Evolutionary conservation across 192 early-diverging fungal species (phyloP).

Genomic region (Backusella circina): DNA sequence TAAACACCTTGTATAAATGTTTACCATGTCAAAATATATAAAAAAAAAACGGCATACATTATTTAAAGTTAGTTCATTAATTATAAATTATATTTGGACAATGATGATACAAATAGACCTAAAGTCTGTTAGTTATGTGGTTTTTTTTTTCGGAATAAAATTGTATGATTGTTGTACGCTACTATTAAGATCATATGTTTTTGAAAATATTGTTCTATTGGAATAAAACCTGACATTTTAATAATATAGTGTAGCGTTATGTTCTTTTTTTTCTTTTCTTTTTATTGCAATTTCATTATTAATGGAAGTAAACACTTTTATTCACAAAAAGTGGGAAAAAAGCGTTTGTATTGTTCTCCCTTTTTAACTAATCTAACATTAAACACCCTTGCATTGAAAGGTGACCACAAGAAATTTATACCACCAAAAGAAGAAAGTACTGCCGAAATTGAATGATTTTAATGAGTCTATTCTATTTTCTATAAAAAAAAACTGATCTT

Average conservation of each 20-base stretch:
- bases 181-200: background rate
- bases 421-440: background rate
- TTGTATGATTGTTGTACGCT: background rate
- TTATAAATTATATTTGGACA: background rate
- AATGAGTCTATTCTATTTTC: background rate
- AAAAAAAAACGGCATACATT: background rate
- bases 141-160: background rate
- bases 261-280: background rate
- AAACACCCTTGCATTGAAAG: background rate
- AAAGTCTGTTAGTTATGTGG: background rate
- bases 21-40: background rate
- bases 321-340: background rate
- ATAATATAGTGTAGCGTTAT: background rate
- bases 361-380: background rate
- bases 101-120: background rate
- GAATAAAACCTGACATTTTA: background rate
- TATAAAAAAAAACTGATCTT: background rate
- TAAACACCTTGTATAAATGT: background rate
- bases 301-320: background rate
- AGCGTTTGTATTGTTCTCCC: background rate
- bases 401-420: background rate
- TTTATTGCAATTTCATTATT: background rate
- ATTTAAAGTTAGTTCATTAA: background rate
- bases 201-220: background rate
- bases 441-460: background rate